These are phyloP conservation scores for Cyberlindnera mississippiensis DNA, from an alignment of 805 yeast species.

Conservation along the genomic window DNA sequence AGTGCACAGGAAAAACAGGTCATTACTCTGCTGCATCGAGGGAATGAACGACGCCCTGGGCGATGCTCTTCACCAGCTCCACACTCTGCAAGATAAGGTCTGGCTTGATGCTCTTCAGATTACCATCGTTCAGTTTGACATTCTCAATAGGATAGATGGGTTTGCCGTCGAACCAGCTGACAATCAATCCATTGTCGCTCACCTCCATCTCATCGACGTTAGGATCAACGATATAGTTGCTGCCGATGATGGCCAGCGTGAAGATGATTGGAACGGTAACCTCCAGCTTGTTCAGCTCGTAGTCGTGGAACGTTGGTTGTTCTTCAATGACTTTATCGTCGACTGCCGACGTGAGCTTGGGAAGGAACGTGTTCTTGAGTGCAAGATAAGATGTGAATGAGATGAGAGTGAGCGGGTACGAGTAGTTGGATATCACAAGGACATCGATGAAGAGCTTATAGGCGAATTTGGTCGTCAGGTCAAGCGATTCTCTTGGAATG, in stretches of 20 bases:
- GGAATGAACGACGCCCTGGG: slow-evolving; percentile 49
- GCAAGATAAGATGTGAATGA: slow-evolving; percentile 83
- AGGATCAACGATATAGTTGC: slow-evolving; percentile 72
- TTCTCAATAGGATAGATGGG: slow-evolving; percentile 72
- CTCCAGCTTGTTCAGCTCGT: slow-evolving; percentile 61
- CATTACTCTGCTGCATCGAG: slow-evolving; percentile 15
- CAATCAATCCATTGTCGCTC: slow-evolving; percentile 74
- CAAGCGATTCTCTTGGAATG: slow-evolving; percentile 50
- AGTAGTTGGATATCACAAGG: slow-evolving; percentile 67
- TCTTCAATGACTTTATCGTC: slow-evolving; percentile 69
- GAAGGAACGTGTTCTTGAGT: slow-evolving; percentile 70
- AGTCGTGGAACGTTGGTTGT: slow-evolving; percentile 87
- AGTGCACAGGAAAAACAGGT: background rate
- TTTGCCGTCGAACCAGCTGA: slow-evolving; percentile 66
- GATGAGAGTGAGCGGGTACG: slow-evolving; percentile 77
- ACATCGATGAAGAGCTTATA: slow-evolving; percentile 79
- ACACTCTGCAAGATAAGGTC: slow-evolving; percentile 48
- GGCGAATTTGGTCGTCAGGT: slow-evolving; percentile 68
- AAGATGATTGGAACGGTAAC: slow-evolving; percentile 71
- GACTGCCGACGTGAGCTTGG: slow-evolving; percentile 63
- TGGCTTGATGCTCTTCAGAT: slow-evolving; percentile 53
- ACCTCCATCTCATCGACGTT: slow-evolving; percentile 86
- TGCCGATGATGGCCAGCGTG: slow-evolving; percentile 71
- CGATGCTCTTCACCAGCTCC: slow-evolving; percentile 55
- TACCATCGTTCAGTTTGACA: slow-evolving; percentile 50